These are phyloP conservation scores for Acanthamoeba polyphaga DNA, from an alignment of 208 protist species.

Conservation along the genomic window DNA sequence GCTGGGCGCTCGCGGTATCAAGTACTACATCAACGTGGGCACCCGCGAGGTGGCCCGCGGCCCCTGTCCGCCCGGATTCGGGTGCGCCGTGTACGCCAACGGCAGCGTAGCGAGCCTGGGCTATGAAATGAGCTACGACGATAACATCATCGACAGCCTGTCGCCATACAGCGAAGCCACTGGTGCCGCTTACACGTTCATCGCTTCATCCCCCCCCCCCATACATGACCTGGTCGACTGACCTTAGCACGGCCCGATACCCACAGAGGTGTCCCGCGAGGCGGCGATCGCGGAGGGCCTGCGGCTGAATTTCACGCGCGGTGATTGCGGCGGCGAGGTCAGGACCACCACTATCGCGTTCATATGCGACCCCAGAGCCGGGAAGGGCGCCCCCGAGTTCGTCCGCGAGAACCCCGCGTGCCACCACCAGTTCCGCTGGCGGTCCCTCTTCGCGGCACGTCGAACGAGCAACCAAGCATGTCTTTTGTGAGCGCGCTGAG, in stretches of 20 bases:
- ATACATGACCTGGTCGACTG: neutral
- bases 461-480: neutral
- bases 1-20: neutral
- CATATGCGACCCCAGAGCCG: slow-evolving; percentile 46
- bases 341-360: slow-evolving; percentile 28
- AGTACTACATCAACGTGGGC: slow-evolving; percentile 68
- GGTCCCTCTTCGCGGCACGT: slow-evolving; percentile 58
- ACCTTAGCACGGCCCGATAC: neutral
- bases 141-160: neutral
- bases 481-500: no score
- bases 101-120: slow-evolving; percentile 35
- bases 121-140: slow-evolving; percentile 49
- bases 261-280: neutral
- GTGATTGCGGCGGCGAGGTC: neutral
- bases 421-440: slow-evolving; percentile 56
- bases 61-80: slow-evolving; percentile 34
- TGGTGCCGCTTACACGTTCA: neutral
- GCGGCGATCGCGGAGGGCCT: slow-evolving; percentile 11
- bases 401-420: slow-evolving; percentile 55
- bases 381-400: slow-evolving; percentile 20
- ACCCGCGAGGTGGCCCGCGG: neutral
- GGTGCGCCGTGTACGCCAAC: slow-evolving; percentile 30
- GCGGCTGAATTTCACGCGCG: slow-evolving; percentile 34
- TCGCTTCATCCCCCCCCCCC: neutral
- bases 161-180: neutral